Evolutionary conservation across 805 yeast species (phyloP).

Genomic region (Starmera dryadoides): DNA sequence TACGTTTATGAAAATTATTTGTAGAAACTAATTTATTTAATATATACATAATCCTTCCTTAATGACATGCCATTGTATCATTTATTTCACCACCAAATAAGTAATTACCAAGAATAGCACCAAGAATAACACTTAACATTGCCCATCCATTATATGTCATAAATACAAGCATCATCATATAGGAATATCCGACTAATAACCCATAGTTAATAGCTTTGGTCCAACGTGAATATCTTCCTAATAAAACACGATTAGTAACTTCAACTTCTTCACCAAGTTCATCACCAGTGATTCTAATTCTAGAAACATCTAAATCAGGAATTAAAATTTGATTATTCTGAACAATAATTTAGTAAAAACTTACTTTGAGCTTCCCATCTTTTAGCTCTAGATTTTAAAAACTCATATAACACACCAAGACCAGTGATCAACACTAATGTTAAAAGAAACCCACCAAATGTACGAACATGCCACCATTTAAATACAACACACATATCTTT

Average conservation of each 20-base stretch:
- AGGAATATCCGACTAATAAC: slow-evolving; percentile 60
- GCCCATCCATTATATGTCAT: slow-evolving; percentile 88
- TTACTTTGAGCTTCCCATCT: slow-evolving; percentile 12
- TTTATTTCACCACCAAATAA: slow-evolving; percentile 39
- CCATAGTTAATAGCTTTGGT: slow-evolving; percentile 46
- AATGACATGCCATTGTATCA: slow-evolving; percentile 21
- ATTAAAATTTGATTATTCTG: not conserved
- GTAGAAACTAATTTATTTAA: too few species aligned
- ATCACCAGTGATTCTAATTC: slow-evolving; percentile 3
- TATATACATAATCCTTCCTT: not conserved
- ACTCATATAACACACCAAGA: slow-evolving; percentile 57
- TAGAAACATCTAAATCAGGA: slow-evolving; percentile 3
- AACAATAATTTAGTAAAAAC: slow-evolving; percentile 5
- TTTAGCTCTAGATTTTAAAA: slow-evolving; percentile 26
- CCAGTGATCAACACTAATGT: slow-evolving; percentile 42
- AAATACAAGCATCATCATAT: slow-evolving; percentile 69
- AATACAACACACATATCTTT: slow-evolving; percentile 66
- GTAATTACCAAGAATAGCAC: slow-evolving; percentile 66
- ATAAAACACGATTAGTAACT: slow-evolving; percentile 1
- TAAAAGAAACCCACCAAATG: slow-evolving; percentile 40
- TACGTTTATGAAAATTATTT: too few species aligned
- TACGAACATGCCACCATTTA: slow-evolving; percentile 72
- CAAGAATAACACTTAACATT: slow-evolving; percentile 64
- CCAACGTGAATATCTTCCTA: slow-evolving; percentile 14
- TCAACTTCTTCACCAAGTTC: slow-evolving; percentile 5